Evolutionary conservation across 2,329 filamentous ascomycete genomes (phyloP), one percentile per base, ranked within the genome.

Genomic region (Stagonosporopsis vannaccii): DNA sequence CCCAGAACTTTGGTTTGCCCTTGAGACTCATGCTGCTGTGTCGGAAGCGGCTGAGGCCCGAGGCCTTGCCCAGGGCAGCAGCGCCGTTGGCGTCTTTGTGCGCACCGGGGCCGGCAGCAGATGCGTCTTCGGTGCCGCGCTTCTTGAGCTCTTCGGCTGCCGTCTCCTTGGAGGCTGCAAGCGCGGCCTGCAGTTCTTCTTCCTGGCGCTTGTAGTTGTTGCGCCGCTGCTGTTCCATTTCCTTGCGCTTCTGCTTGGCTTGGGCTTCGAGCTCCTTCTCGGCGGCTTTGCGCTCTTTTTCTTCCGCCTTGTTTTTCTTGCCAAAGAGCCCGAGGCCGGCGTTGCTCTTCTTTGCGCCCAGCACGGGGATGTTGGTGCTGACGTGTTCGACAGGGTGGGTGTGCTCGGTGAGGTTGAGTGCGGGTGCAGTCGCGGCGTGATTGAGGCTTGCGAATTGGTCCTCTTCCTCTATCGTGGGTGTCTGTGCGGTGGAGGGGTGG

Each of bases 1-100:
- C 80, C 69, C 90, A 90, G 28, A 84, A 85, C 68, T 91, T 88
- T 63, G 90, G 90, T 75, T 89, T 91, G 60, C 88, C 86, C 44
- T 90, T 85, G 79, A 96, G 84, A 61, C 90, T 92, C 79, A 91
- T 94, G 74, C 88, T 91, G 9, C 86, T 86, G 51, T 88, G 83
- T 64, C 87, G 85, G 61, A 90, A 87, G 40, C 90, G 83, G 67
- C 85, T 86, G 37, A 95, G 78, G 7, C 79, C 75, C 46, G 73
- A 62, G 32, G 62, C 46, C 12, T 55, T 65, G 19, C 66, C 64
- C 19, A 75, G 62, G 22, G 74, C 76, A 46, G 73, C 76, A 20
- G 59, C 58, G 5, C 81, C 79, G 42, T 78, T 78, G 20, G 76
- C 68, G 33, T 62, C 60, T 17, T 62, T 65, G 6, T 54, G 49